phyloP scores from a whole-genome alignment of 176 grass and related monocot genomes.

The Hordeum vulgare region MorexV3_pseudomolecules_assembly NC_058521.1:258107564-258108063 shows the following conservation, averaged over 20 bases:
- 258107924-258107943: constrained; percentile 61
- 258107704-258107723: neutral
- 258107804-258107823: constrained; percentile 29
- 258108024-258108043: neutral
- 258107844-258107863: constrained; percentile 32
- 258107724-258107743: neutral
- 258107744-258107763: neutral
- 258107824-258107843: constrained; percentile 34
- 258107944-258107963: constrained; percentile 31
- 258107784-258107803: constrained; percentile 22
- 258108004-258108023: neutral
- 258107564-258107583: too few species aligned
- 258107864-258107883: constrained; percentile 77
- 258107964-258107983: constrained; percentile 57
- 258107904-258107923: constrained; percentile 89
- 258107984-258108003: neutral
- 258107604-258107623: too few species aligned
- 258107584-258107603: too few species aligned
- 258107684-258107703: neutral
- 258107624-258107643: too few species aligned
- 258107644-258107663: too few species aligned
- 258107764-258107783: constrained; percentile 3
- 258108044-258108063: constrained; percentile 11
- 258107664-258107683: too few species aligned
- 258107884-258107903: constrained; percentile 89